phyloP scores from a whole-genome alignment of 345 rosid genomes.

The Luvunga scandens region DNA sequence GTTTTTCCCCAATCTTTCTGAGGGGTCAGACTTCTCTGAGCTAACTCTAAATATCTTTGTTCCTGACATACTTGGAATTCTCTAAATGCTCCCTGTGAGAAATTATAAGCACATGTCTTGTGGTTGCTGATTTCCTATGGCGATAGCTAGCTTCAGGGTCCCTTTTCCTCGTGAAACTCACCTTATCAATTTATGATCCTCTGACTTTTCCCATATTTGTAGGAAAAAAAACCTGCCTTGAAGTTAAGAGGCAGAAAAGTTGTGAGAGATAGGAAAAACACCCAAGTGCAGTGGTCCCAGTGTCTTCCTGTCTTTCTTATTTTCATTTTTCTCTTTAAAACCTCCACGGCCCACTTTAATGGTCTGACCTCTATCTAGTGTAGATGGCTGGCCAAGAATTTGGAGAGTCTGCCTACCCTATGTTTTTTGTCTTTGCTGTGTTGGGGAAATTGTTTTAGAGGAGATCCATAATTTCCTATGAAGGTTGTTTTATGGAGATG shows the following conservation, averaged over 20 bases:
- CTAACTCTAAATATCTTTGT: background rate
- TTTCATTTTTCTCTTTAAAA: background rate
- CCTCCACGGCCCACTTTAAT: background rate
- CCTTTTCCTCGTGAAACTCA: background rate
- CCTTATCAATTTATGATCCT: background rate
- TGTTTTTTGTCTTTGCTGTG: constrained; percentile 9
- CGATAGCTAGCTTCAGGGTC: background rate
- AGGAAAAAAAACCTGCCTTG: too few species aligned
- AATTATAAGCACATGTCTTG: background rate
- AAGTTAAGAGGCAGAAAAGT: too few species aligned
- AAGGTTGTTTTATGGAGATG: constrained; percentile 29
- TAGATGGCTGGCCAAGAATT: constrained; percentile 20
- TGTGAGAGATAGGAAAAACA: background rate
- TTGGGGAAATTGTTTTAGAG: constrained; percentile 22
- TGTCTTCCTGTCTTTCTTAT: background rate
- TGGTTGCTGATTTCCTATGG: background rate
- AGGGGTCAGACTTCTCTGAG: background rate
- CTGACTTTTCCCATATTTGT: background rate
- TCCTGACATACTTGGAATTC: background rate
- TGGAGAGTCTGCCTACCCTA: constrained; percentile 19
- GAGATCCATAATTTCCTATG: constrained; percentile 20
- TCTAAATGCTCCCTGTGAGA: background rate
- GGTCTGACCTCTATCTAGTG: background rate
- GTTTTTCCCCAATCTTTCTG: background rate
- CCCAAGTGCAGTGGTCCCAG: background rate